Conservation (phyloP, 495 filamentous ascomycete species). For the Aspergillus heteromorphus region DNA sequence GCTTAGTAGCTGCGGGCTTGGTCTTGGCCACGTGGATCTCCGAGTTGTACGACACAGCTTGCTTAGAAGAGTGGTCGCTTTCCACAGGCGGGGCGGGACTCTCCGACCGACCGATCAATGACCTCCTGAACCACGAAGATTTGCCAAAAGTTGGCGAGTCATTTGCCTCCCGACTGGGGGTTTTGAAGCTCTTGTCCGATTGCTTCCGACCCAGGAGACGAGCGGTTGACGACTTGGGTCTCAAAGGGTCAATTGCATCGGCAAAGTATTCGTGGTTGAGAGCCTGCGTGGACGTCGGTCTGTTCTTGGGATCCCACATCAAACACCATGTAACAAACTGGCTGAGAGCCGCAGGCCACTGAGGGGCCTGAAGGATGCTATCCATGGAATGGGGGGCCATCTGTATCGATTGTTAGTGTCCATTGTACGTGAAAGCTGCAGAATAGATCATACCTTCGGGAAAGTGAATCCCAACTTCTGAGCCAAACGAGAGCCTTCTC, state of each 20-base stretch:
- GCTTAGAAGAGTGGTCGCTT: slow-evolving; percentile 29
- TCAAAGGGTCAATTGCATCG: slow-evolving; percentile 90
- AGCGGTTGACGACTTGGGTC: slow-evolving; percentile 86
- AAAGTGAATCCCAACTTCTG: slow-evolving; percentile 98
- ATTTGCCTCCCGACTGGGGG: slow-evolving; percentile 55
- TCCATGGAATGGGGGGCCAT: slow-evolving; percentile 99
- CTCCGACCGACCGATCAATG: slow-evolving; percentile 68
- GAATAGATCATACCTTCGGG: slow-evolving; percentile 58
- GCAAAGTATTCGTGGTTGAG: slow-evolving; percentile 90
- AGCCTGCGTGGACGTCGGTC: slow-evolving; percentile 92
- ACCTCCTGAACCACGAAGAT: slow-evolving; percentile 93
- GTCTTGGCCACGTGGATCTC: slow-evolving; percentile 51
- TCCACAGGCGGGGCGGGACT: slow-evolving; percentile 46
- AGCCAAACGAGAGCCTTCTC: slow-evolving; percentile 85
- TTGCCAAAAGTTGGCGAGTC: slow-evolving; percentile 72
- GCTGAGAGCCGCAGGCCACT: slow-evolving; percentile 84
- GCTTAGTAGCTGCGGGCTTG: slow-evolving; percentile 60
- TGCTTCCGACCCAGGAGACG: slow-evolving; percentile 81
- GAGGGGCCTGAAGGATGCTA: slow-evolving; percentile 79
- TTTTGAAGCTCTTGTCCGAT: slow-evolving; percentile 63
- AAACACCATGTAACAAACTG: slow-evolving; percentile 98
- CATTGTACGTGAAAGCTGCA: neutral
- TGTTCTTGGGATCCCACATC: slow-evolving; percentile 96
- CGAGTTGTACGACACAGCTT: slow-evolving; percentile 47
- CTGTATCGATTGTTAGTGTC: slow-evolving; percentile 35